Percentiles rank a stretch among this genome's conserved stretches.
Evolutionary conservation across 164 flowering plant genomes (phyloP).

Genomic region (Vitis rupestris): DNA sequence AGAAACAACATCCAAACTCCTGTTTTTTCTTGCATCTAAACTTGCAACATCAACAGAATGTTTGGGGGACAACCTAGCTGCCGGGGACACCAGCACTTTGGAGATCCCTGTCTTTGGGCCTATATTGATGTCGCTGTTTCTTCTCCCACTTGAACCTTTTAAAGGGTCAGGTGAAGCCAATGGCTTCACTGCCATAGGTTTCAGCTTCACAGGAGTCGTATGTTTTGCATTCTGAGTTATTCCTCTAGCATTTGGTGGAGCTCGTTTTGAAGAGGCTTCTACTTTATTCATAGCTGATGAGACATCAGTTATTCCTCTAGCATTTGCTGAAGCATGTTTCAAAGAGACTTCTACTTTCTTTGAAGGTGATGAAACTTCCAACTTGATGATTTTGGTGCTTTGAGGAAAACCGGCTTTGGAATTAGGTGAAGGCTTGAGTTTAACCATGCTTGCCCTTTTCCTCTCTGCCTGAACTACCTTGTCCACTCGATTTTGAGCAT

Average conservation of each 20-base stretch:
- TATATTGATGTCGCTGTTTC: slow-evolving; percentile 6
- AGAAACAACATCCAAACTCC: slow-evolving; percentile 23
- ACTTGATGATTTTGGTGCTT: slow-evolving; percentile 16
- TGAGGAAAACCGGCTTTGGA: slow-evolving; percentile 9
- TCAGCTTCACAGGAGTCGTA: slow-evolving; percentile 22
- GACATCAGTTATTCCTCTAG: slow-evolving; percentile 7
- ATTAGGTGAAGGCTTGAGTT: slow-evolving; percentile 21
- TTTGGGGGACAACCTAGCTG: slow-evolving; percentile 28
- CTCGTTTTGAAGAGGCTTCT: slow-evolving; percentile 4
- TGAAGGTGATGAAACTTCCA: slow-evolving; percentile 19
- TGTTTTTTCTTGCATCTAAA: slow-evolving; percentile 20
- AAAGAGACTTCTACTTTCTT: slow-evolving; percentile 17
- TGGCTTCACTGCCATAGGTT: slow-evolving; percentile 15
- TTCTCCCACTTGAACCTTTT: slow-evolving; percentile 4
- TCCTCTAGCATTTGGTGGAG: slow-evolving; percentile 12
- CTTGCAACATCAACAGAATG: slow-evolving; percentile 19
- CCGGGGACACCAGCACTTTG: slow-evolving; percentile 21
- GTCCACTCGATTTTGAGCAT: slow-evolving; percentile 9
- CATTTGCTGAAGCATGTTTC: slow-evolving; percentile 7
- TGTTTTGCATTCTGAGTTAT: slow-evolving; percentile 6
- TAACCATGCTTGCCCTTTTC: slow-evolving; percentile 14
- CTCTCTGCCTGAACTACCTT: slow-evolving; percentile 14
- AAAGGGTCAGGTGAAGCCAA: slow-evolving; percentile 11
- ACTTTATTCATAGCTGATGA: too few relatives aligned
- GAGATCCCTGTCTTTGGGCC: slow-evolving; percentile 10